Evolutionary conservation across 192 early-diverging fungal genomes (phyloP), one percentile per base, ranked within the genome.

Genomic region (Tieghemiomyces parasiticus): DNA sequence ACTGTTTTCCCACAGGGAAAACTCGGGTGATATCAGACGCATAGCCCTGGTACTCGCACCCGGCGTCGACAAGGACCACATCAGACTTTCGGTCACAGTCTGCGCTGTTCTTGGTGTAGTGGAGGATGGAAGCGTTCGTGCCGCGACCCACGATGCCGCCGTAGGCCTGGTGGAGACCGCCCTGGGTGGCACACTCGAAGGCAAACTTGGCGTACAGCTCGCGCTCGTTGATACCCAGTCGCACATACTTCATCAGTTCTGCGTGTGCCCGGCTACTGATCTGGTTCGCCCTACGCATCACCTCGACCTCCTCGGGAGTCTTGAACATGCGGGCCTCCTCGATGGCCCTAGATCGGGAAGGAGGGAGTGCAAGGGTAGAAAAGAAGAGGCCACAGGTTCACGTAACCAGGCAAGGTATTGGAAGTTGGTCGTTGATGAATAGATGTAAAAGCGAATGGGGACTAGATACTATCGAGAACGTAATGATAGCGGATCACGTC

Each of bases 11-110:
- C 30, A 84, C 76, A 0, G 93, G 93, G 75, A 83, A 93, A 14
- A 82, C 84, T 31, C 91, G 78, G 3, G 93, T 96, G 65, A 96
- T 89, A 61, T 96, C 93, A 19, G 81, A 84, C 19, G 87, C 90
- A 67, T 96, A 96, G 71, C 78, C 78, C 46, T 82, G 63, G 49
- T 65, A 71, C 59, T 92, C 87, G 61, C 84, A 85, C 24, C 90
- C 89, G 50, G 89, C 91, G 68, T 96, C 93, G 9, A 93, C 78
- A 58, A 96, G 68, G 22, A 96, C 74, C 61, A 91, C 64, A 45
- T 84, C 70, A 14, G 32, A 31, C 10, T 63, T 66, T 14, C 61
- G 52, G 42, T 71, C 67, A 60, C 90, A 64, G 44, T 62, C 66
- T 22, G 69, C 78, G 62, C 82, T 79, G 63, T 92, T 92, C 59